Evolutionary conservation across 495 filamentous ascomycete species (phyloP), one percentile per base, ranked within the genome.

Genomic region (Astrocystis sublimbata): DNA sequence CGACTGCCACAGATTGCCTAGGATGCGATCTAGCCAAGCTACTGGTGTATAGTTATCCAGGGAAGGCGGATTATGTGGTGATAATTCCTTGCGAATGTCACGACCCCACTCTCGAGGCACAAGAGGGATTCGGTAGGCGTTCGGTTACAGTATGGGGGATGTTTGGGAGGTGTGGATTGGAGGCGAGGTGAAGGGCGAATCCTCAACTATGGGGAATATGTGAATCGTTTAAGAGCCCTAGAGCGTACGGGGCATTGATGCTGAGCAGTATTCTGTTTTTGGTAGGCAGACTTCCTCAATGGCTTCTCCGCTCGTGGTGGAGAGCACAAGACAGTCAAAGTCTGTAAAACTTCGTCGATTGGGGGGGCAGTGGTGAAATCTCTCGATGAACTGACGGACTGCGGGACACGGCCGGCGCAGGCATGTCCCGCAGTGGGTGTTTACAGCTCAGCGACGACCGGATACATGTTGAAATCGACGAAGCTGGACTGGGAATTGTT

Each of bases 381-480:
- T 80, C 84, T 90, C 90, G 90, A 80, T 86, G 89, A 80, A 89
- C 91, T 92, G 90, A 85, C 88, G 87, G 88, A 85, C 85, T 84
- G 82, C 84, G 81, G 75, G 80, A 81, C 79, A 79, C 70, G 75
- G 69, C 75, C 65, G 63, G 71, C 49, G 66, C 75, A 69, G 73
- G 75, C 81, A 81, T 71, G 78, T 82, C 81, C 88, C 87, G 86
- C 88, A 93, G 91, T 86, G 88, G 85, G 84, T 79, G 80, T 90
- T 92, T 90, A 96, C 89, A 96, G 91, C 90, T 89, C 90, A 92
- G 86, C 90, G 89, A 91, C 84, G 79, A 89, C 89, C 89, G 89
- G 84, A 78, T 88, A 89, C 87, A 87, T 88, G 80, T 76, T 85
- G 50, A 62, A 81, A 82, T 91, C 86, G 90, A 96, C 91, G 86